Evolutionary conservation across 2,329 filamentous ascomycete genomes (phyloP).

Genomic region (Hypoxylon sp.): DNA sequence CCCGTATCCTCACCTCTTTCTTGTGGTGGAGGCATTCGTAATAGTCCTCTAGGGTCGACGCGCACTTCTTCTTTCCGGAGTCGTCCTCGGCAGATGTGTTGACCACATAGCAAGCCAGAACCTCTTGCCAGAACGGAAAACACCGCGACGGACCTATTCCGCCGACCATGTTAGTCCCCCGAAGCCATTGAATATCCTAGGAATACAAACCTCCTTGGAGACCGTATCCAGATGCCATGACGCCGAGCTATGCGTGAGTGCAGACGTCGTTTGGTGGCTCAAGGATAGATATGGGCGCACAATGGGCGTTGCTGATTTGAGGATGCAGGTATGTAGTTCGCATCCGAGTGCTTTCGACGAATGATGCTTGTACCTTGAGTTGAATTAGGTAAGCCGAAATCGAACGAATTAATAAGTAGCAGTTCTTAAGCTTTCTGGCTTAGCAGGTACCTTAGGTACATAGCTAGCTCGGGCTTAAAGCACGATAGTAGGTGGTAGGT

Average conservation of each 20-base stretch:
- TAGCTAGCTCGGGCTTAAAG: conserved; percentile 3
- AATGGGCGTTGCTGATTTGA: conserved; percentile 46
- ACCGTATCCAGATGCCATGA: conserved; percentile 87
- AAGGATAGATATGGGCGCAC: conserved; percentile 33
- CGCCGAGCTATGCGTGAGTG: conserved; percentile 45
- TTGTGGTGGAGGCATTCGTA: conserved; percentile 99
- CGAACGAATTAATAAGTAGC: conserved; percentile 20
- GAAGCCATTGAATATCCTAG: conserved; percentile 31
- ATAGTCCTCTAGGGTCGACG: conserved; percentile 91
- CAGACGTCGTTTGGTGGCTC: conserved; percentile 29
- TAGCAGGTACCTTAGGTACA: neutral
- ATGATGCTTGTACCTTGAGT: conserved; percentile 32
- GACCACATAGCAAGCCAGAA: conserved; percentile 97
- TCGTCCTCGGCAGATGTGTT: conserved; percentile 86
- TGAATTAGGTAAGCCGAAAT: conserved; percentile 31
- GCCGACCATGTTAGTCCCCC: conserved; percentile 42
- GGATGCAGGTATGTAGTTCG: conserved; percentile 29
- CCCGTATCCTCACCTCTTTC: conserved; percentile 83
- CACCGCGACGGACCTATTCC: conserved; percentile 77
- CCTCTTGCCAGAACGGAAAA: conserved; percentile 99
- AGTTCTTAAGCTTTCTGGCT: conserved; percentile 26
- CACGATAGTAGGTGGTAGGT: neutral
- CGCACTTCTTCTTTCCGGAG: conserved; percentile 89
- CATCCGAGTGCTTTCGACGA: conserved; percentile 15
- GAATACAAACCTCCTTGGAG: conserved; percentile 79